Percentiles rank a stretch among this genome's conserved stretches.
phyloP scores from a whole-genome alignment of 768 basidiomycete species.

The Hydnum rufescens region DNA sequence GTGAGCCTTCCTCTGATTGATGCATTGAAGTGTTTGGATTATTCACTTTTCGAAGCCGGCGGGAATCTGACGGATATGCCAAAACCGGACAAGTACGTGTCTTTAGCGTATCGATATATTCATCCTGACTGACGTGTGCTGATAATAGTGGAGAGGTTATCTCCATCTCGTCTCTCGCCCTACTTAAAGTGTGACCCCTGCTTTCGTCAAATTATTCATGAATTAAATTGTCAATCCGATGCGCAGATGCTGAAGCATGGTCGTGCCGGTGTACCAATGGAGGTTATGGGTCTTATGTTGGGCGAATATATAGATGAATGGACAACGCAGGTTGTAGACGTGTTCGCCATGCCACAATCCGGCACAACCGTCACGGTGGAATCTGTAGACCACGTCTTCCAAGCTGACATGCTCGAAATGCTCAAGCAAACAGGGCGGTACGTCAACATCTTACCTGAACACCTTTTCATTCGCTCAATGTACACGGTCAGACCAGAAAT shows the following conservation, averaged over 20 bases:
- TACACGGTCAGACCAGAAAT: conserved; percentile 54
- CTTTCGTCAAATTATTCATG: background rate
- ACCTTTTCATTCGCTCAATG: background rate
- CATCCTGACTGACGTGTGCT: background rate
- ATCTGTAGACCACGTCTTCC: conserved; percentile 97
- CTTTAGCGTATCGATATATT: background rate
- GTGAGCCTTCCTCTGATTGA: background rate
- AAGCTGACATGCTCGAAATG: conserved; percentile 97
- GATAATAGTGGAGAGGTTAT: conserved; percentile 66
- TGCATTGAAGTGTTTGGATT: background rate
- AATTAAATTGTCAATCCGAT: conserved; percentile 1
- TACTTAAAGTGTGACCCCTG: conserved; percentile 52
- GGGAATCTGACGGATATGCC: background rate
- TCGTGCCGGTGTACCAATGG: conserved; percentile 96
- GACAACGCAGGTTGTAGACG: conserved; percentile 76
- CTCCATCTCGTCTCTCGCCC: conserved; percentile 91
- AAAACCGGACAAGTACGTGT: background rate
- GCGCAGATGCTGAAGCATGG: conserved; percentile 96
- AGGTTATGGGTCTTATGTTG: conserved; percentile 97
- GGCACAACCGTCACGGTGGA: conserved; percentile 96
- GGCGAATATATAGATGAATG: conserved; percentile 98
- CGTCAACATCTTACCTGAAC: conserved; percentile 14
- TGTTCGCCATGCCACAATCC: conserved; percentile 97
- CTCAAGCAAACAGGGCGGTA: conserved; percentile 95
- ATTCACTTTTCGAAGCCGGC: background rate